Base-by-base conservation (phyloP, 2,329 filamentous ascomycete genomes). In the Apiospora aurea region DNA sequence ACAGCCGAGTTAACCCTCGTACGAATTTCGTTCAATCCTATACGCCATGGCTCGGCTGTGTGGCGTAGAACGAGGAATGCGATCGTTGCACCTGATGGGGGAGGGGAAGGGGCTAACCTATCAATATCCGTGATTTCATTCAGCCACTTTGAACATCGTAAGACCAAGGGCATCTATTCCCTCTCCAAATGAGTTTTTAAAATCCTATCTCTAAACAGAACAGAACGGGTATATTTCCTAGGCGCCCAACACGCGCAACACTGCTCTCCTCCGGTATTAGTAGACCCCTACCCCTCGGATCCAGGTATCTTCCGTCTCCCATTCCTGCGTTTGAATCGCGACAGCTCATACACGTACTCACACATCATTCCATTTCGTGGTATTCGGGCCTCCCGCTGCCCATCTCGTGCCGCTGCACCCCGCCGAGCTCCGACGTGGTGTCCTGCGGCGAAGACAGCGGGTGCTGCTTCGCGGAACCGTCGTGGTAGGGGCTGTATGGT, bases 371-470 rank as follows among this genome's bases (percentile, higher is more conserved):
- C 34, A 64, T 41, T 34, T 64, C 57, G n/a, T 64, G 34, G 10
- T 41, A 64, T 1, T 38, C 34, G 3, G 34, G 34, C 4, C 57
- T 64, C 34, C 34, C 57, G 8, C 41, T 41, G 18, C 18, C 34
- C 57, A 64, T 41, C 34, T 64, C 57, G 57, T 64, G 57, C 34
- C 29, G 57, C 57, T 38, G 18, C 57, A 41, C 57, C 18, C 57
- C 57, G 57, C 57, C 34, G 7, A 64, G 34, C 34, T 41, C 57
- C 34, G 57, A 41, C 2, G 57, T 18, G 34, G 2, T 6, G 1
- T 41, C 57, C 34, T 41, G 57, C 34, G 26, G 57, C 18, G 46
- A n/a, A 10, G 46, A 8, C 4, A 16, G 34, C 57, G 53, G 2
- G 6, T 38, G 18, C 18, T 21, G 29, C 53, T 61, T 61, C 14